A percentile compares a stretch with the other conserved stretches of the same genome.
These are phyloP conservation scores for Mycocalia duriaeana DNA, from an alignment of 1,284 basidiomycete genomes.

Conservation along the genomic window DNA sequence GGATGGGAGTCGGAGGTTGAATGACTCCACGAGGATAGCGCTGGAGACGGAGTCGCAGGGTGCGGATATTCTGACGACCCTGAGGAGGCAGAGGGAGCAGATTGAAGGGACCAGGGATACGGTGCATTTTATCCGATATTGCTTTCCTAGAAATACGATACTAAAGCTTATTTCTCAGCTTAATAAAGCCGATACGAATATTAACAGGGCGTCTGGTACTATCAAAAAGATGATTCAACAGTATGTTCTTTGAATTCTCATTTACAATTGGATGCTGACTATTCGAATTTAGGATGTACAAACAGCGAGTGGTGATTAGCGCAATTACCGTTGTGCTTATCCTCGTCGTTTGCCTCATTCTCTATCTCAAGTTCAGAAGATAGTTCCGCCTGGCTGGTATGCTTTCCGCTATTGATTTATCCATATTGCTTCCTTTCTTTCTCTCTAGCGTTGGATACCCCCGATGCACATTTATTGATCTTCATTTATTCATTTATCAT, in stretches of 20 bases:
- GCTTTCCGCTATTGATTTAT: slow-evolving; percentile 15
- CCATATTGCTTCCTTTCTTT: no score
- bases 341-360: slow-evolving; percentile 32
- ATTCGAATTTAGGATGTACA: slow-evolving; percentile 33
- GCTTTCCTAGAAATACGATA: no score
- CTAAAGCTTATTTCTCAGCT: slow-evolving; percentile 31
- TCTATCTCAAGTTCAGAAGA: slow-evolving; percentile 45
- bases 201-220: slow-evolving; percentile 38
- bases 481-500: no score
- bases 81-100: slow-evolving; percentile 86
- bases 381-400: no score
- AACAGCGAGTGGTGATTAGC: slow-evolving; percentile 34
- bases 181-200: slow-evolving; percentile 33
- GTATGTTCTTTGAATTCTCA: slow-evolving; percentile 22
- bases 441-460: no score
- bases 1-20: slow-evolving; percentile 69
- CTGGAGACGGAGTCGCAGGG: slow-evolving; percentile 92
- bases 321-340: slow-evolving; percentile 35
- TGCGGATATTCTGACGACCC: slow-evolving; percentile 80
- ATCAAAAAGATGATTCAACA: slow-evolving; percentile 43
- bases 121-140: slow-evolving; percentile 37
- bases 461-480: no score
- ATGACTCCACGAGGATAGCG: slow-evolving; percentile 84
- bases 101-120: slow-evolving; percentile 89
- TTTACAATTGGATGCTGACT: background rate